phyloP scores from a whole-genome alignment of 345 rosid genomes.

The Mallotus nudiflorus region DNA sequence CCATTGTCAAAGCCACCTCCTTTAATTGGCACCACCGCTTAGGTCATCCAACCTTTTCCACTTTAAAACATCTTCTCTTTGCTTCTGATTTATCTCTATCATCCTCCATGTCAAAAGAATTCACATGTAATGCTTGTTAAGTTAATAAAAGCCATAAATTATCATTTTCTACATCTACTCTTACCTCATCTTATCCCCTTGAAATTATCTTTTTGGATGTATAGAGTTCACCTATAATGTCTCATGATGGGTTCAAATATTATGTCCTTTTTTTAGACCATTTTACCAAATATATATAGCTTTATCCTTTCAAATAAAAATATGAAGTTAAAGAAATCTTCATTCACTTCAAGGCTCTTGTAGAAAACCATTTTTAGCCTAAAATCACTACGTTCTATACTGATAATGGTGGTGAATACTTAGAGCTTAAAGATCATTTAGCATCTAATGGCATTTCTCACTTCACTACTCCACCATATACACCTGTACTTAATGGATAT shows the following conservation, averaged over 20 bases:
- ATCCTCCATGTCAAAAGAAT: too few species aligned
- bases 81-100: too few species aligned
- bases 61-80: too few species aligned
- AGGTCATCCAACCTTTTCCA: too few species aligned
- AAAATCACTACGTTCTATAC: neutral
- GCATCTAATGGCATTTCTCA: neutral
- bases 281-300: too few species aligned
- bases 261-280: neutral
- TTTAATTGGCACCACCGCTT: too few species aligned
- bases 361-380: neutral
- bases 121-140: too few species aligned
- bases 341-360: neutral
- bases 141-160: too few species aligned
- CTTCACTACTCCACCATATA: neutral
- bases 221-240: neutral
- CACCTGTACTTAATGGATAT: neutral
- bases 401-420: neutral
- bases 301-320: neutral
- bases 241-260: neutral
- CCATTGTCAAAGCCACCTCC: too few species aligned
- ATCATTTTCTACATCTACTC: too few species aligned
- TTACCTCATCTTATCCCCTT: neutral
- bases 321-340: neutral
- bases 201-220: neutral
- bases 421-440: neutral